Evolutionary conservation across 495 filamentous ascomycete species (phyloP).

Genomic region (Pyrenula massariospora): DNA sequence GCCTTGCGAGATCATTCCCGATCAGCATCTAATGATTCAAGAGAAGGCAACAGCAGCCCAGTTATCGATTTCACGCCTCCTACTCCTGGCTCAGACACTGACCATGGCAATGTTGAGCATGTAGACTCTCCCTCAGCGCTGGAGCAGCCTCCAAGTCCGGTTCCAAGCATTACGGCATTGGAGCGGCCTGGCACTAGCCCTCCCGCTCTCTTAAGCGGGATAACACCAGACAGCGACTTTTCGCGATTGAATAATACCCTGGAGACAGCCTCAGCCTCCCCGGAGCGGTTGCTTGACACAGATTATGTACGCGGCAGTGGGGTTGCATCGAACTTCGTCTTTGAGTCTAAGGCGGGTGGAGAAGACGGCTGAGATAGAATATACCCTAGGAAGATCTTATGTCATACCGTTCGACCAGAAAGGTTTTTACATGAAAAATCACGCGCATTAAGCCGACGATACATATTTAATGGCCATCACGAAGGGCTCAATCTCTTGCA

Average conservation of each 20-base stretch:
- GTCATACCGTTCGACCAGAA: too few relatives aligned
- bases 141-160: not conserved
- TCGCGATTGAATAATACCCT: not conserved
- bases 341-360: not conserved
- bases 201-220: not conserved
- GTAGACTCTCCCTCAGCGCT: not conserved
- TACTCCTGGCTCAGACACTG: constrained; percentile 28
- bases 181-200: not conserved
- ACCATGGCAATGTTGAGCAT: not conserved
- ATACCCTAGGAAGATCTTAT: too few relatives aligned
- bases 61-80: constrained; percentile 32
- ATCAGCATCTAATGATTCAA: constrained; percentile 29
- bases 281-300: not conserved
- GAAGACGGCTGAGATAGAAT: not conserved
- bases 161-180: not conserved
- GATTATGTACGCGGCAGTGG: too few relatives aligned
- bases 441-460: too few relatives aligned
- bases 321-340: too few relatives aligned
- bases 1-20: constrained; percentile 16
- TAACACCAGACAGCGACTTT: not conserved
- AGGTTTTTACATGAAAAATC: too few relatives aligned
- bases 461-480: too few relatives aligned
- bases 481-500: too few relatives aligned
- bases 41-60: constrained; percentile 24
- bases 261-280: not conserved